Evolutionary conservation across 164 flowering plant species (phyloP).

Genomic region (Magnolia officinalis): DNA sequence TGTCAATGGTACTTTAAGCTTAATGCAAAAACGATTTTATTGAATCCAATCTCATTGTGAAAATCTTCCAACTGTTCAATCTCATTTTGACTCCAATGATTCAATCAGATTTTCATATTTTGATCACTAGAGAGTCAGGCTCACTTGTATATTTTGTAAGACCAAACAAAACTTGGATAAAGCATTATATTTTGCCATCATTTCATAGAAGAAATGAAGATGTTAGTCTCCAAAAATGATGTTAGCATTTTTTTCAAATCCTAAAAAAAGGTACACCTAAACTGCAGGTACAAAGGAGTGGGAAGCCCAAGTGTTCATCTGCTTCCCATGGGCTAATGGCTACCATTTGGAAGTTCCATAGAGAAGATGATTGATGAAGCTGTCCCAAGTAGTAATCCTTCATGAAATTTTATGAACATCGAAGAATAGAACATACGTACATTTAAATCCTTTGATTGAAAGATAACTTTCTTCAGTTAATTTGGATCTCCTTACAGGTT

Average conservation of each 20-base stretch:
- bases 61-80: no score
- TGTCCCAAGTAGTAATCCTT: neutral
- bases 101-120: no score
- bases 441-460: neutral
- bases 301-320: conserved; percentile 9
- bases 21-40: no score
- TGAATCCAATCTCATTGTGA: no score
- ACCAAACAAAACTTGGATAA: neutral
- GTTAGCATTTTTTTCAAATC: neutral
- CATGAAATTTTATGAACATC: neutral
- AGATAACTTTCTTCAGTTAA: no score
- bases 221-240: neutral
- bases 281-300: conserved; percentile 5
- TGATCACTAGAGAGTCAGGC: no score
- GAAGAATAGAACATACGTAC: no score
- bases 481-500: no score
- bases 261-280: neutral
- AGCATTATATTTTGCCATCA: neutral
- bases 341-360: conserved; percentile 15
- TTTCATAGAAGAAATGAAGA: neutral
- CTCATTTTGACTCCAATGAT: no score
- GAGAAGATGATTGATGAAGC: conserved; percentile 7
- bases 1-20: no score
- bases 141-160: neutral
- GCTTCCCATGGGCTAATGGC: conserved; percentile 12